Conservation (phyloP, 192 early-diverging fungal species). For the Coemansia sp. region DNA sequence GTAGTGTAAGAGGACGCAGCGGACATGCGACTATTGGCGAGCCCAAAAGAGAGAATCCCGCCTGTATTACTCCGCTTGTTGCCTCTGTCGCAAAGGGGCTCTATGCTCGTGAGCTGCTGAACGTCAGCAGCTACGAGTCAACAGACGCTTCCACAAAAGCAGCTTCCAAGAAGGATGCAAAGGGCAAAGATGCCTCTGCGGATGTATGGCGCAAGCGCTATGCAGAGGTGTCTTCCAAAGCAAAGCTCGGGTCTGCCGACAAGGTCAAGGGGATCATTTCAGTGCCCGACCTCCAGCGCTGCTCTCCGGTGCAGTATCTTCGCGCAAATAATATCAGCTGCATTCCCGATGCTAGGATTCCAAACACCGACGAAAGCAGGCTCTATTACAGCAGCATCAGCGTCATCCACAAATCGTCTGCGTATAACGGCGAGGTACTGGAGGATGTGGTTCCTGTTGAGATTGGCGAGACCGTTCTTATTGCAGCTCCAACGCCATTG, state of each 20-base stretch:
- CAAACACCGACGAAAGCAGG: constrained; percentile 9
- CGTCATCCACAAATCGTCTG: constrained; percentile 24
- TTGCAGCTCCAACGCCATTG: constrained; percentile 15
- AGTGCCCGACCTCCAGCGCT: constrained; percentile 21
- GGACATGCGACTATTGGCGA: constrained; percentile 14
- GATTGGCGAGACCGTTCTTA: constrained; percentile 35
- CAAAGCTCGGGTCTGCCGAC: constrained; percentile 13
- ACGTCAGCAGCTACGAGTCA: constrained; percentile 27
- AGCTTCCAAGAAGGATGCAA: neutral
- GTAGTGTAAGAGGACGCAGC: neutral
- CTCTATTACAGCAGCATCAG: constrained; percentile 20
- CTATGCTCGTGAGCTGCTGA: constrained; percentile 46
- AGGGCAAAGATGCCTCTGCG: constrained; percentile 5
- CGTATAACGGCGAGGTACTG: constrained; percentile 32
- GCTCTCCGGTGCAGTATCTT: constrained; percentile 19
- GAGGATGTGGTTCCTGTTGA: constrained; percentile 51
- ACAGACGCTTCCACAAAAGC: neutral
- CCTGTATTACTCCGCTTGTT: constrained; percentile 50
- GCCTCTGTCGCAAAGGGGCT: constrained; percentile 48
- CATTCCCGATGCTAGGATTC: constrained; percentile 9
- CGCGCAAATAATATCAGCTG: constrained; percentile 3
- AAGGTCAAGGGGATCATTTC: constrained; percentile 35
- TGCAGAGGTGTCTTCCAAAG: constrained; percentile 15
- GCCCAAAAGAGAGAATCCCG: constrained; percentile 39
- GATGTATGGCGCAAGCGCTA: constrained; percentile 34